Base-by-base conservation (phyloP, 2,329 filamentous ascomycete genomes). In the Colletotrichum liriopes region DNA sequence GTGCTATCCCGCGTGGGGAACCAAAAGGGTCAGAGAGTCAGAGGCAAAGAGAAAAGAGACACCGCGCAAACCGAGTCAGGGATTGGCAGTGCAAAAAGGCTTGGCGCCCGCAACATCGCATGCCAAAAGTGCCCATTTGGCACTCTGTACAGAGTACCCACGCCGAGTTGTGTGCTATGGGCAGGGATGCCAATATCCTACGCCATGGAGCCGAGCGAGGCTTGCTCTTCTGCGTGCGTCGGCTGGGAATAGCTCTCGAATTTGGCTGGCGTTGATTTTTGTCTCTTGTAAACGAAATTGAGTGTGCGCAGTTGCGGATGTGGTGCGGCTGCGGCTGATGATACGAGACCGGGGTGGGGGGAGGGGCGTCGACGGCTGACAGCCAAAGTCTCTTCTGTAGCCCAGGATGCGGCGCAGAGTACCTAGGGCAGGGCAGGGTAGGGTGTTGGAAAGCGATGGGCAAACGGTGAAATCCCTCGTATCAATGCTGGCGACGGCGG, bases 21-120 rank as follows among this genome's bases (percentile, higher is more conserved):
- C 43, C 23, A 9, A 32, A 20, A n/a, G 16, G 23, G 49, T 32
- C 58, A 23, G 39, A 52, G 43, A 68, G 41, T 32, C 56, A 23
- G 35, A 55, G 52, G 41, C 55, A 61, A 29, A 37, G 65, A 68
- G 68, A 63, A 63, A 63, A 71, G 43, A 71, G 58, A 68, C 45
- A 65, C 55, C 43, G 61, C 49, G 37, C 37, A 58, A 35, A 39
- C 14, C 7, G 16, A 35, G 29, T 29, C 39, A 58, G 32, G 39
- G n/a, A 29, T 20, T 29, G 32, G 20, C 20, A 35, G 52, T 35
- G 54, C 37, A 79, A 79, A 82, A 80, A 80, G 77, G 75, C 78
- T 81, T 78, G 78, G 43, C 51, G 39, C 51, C 45, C 20, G 65
- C 56, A 51, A 71, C 41, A 56, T 32, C 29, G 47, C 55, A 67